phyloP scores from a whole-genome alignment of 306 rosid species.

The Abrus pulchellus region DNA sequence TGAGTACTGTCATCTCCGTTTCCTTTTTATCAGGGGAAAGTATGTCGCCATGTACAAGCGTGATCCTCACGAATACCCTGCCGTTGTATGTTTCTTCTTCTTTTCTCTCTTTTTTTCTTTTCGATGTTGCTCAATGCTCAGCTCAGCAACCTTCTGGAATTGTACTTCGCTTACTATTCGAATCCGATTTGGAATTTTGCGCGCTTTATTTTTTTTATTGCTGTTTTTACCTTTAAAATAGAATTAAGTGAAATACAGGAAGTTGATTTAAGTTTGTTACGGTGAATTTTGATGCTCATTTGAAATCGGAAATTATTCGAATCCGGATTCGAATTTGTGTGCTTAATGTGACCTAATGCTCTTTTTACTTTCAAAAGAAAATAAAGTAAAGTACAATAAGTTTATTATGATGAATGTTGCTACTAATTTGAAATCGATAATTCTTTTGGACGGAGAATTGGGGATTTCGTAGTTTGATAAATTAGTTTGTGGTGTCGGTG shows the following conservation, averaged over 20 bases:
- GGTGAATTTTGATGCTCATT: neutral
- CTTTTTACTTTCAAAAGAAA: neutral
- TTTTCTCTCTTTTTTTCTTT: neutral
- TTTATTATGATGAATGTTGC: neutral
- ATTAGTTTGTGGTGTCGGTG: neutral
- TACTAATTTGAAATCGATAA: neutral
- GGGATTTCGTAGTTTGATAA: neutral
- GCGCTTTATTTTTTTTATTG: neutral
- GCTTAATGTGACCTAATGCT: neutral
- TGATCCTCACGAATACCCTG: conserved; percentile 80
- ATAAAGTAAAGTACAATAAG: too few species aligned
- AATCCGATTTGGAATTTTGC: too few species aligned
- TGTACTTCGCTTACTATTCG: neutral
- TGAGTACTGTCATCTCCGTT: conserved; percentile 87
- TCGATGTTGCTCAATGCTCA: too few species aligned
- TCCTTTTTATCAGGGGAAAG: conserved; percentile 78
- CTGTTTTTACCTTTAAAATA: neutral
- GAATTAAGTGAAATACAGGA: neutral
- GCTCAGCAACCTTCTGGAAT: neutral
- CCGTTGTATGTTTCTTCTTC: conserved; percentile 62
- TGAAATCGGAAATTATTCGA: neutral
- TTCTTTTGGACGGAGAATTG: neutral
- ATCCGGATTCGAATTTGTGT: too few species aligned
- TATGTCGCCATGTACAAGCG: conserved; percentile 83
- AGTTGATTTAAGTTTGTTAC: too few species aligned